Evolutionary conservation across 495 filamentous ascomycete species (phyloP).

Genomic region (Chaetomium cochliodes): DNA sequence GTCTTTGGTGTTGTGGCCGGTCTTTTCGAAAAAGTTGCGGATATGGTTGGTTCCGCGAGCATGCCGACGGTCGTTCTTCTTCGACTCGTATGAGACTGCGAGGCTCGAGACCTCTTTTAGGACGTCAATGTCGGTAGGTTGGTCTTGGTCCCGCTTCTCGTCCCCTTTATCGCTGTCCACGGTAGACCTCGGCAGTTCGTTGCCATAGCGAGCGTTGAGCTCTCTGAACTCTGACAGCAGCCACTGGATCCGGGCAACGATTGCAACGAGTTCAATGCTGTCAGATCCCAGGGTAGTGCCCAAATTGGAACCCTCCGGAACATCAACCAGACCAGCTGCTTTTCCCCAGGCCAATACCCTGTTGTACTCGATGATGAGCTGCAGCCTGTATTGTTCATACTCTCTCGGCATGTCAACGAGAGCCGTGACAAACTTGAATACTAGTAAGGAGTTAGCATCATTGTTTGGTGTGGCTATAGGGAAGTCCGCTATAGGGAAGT

Average conservation of each 20-base stretch:
- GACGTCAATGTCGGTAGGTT: constrained; percentile 26
- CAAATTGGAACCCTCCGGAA: constrained; percentile 31
- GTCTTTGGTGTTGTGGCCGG: constrained; percentile 32
- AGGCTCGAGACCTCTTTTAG: constrained; percentile 33
- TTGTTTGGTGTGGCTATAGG: no score
- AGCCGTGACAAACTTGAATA: constrained; percentile 37
- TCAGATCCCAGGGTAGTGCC: constrained; percentile 29
- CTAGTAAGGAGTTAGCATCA: constrained; percentile 6
- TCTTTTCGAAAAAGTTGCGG: constrained; percentile 30
- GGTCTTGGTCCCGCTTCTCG: constrained; percentile 1
- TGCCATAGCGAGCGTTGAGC: constrained; percentile 35
- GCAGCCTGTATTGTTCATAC: constrained; percentile 35
- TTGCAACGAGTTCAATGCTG: constrained; percentile 33
- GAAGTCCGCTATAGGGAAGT: not conserved
- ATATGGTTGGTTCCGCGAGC: constrained; percentile 32
- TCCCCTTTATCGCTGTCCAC: constrained; percentile 2
- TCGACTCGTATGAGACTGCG: constrained; percentile 35
- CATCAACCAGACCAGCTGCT: constrained; percentile 35
- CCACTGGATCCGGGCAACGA: constrained; percentile 36
- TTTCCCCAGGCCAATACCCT: constrained; percentile 38
- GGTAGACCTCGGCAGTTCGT: constrained; percentile 27
- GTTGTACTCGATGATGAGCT: constrained; percentile 41
- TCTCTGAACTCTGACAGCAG: constrained; percentile 36
- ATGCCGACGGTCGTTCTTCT: constrained; percentile 27
- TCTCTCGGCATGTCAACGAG: constrained; percentile 38